phyloP scores from a whole-genome alignment of 495 filamentous ascomycete genomes.

The Xylaria bambusicola region DNA sequence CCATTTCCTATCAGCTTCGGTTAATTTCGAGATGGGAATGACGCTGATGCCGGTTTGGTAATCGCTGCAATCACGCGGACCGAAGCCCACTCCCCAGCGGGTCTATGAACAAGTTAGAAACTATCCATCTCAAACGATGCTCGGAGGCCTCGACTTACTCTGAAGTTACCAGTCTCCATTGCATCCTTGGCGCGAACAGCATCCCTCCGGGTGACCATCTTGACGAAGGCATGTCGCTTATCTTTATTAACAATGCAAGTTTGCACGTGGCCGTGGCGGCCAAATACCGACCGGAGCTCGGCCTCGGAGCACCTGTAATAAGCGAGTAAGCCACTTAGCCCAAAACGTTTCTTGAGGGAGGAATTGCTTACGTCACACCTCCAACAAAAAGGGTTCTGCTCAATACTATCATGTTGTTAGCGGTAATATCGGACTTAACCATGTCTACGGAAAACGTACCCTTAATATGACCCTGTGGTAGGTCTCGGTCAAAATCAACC shows the following conservation, averaged over 20 bases:
- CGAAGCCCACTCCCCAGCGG: constrained; percentile 96
- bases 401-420: constrained; percentile 58
- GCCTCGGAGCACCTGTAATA: constrained; percentile 68
- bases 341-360: constrained; percentile 7
- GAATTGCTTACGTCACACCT: constrained; percentile 78
- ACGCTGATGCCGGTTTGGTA: constrained; percentile 90
- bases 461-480: constrained; percentile 79
- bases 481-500: constrained; percentile 73
- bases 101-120: constrained; percentile 55
- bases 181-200: constrained; percentile 82
- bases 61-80: constrained; percentile 95
- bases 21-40: constrained; percentile 88
- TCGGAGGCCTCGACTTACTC: constrained; percentile 57
- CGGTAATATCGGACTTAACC: constrained; percentile 2
- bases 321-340: constrained; percentile 16
- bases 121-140: neutral
- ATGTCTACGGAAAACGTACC: constrained; percentile 45
- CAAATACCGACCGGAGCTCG: constrained; percentile 77
- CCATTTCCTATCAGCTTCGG: constrained; percentile 96
- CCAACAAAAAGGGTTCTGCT: constrained; percentile 96
- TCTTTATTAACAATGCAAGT: constrained; percentile 97
- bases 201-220: constrained; percentile 89
- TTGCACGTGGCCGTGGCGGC: constrained; percentile 81
- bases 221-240: constrained; percentile 97
- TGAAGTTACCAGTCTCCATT: constrained; percentile 83